A percentile compares a stretch with the other conserved stretches of the same genome.
phyloP scores from a whole-genome alignment of 306 rosid species.

The Gynostemma pentaphyllum region DNA sequence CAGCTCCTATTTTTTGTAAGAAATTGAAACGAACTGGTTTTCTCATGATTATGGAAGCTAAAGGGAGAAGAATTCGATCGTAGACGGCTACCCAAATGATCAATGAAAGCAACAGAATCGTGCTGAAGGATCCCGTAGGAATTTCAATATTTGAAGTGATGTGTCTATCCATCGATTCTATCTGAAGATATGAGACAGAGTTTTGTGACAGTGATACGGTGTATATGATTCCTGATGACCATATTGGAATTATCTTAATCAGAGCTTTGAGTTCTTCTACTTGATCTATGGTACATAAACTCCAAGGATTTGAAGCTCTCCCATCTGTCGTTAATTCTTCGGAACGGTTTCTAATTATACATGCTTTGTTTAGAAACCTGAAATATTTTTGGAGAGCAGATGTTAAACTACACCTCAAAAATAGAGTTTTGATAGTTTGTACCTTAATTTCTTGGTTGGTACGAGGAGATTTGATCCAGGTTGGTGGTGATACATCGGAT shows the following conservation, averaged over 20 bases:
- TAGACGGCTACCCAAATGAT: not conserved
- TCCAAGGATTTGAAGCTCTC: constrained; percentile 30
- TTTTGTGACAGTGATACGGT: not conserved
- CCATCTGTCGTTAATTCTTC: constrained; percentile 16
- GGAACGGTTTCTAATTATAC: constrained; percentile 17
- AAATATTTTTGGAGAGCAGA: not conserved
- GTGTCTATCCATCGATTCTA: constrained; percentile 4
- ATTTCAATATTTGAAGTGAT: not conserved
- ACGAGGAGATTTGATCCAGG: not conserved
- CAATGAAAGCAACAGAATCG: not conserved
- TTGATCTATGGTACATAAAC: constrained; percentile 32
- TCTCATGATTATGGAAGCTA: not conserved
- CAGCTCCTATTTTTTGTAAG: not conserved
- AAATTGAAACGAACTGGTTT: not conserved
- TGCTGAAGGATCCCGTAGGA: constrained; percentile 1
- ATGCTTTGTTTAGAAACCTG: constrained; percentile 41
- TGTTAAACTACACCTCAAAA: too few relatives aligned
- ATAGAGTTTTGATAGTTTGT: too few relatives aligned
- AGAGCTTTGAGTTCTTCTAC: constrained; percentile 18
- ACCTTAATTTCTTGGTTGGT: constrained; percentile 16
- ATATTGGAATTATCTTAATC: constrained; percentile 11
- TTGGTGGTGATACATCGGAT: not conserved
- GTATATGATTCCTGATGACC: constrained; percentile 15
- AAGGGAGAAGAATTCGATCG: not conserved
- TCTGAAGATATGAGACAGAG: not conserved